phyloP scores from a whole-genome alignment of 176 grass and related monocot genomes.

The Triticum monococcum region DNA sequence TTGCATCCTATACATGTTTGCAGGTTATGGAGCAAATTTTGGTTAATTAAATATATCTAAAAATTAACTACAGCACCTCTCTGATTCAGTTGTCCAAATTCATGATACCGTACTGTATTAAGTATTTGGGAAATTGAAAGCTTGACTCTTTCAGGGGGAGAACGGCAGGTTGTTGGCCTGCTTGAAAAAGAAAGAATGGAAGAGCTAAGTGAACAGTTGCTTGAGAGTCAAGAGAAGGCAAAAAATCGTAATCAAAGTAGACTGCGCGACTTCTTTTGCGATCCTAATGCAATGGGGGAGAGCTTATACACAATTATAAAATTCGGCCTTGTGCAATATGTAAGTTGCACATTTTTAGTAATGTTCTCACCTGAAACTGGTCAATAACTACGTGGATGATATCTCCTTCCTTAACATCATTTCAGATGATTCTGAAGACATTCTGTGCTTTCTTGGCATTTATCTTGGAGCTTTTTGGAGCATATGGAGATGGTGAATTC shows the following conservation, averaged over 20 bases:
- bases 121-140: not conserved
- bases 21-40: not conserved
- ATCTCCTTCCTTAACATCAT: not conserved
- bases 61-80: not conserved
- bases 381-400: not conserved
- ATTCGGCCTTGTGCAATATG: slow-evolving; percentile 93
- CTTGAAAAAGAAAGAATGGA: slow-evolving; percentile 66
- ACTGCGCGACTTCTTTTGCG: slow-evolving; percentile 47
- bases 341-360: slow-evolving; percentile 34
- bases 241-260: slow-evolving; percentile 1
- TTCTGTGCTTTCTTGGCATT: slow-evolving; percentile 78
- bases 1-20: not conserved
- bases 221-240: slow-evolving; percentile 43
- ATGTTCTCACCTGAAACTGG: not conserved
- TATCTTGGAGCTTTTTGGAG: slow-evolving; percentile 71
- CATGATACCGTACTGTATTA: not conserved
- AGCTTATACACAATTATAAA: slow-evolving; percentile 77
- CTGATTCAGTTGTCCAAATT: not conserved
- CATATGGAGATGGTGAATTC: slow-evolving; percentile 87
- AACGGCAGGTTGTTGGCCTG: slow-evolving; percentile 56
- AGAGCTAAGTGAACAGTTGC: slow-evolving; percentile 56
- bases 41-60: not conserved
- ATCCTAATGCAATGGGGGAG: slow-evolving; percentile 59
- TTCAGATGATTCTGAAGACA: slow-evolving; percentile 92
- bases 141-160: slow-evolving; percentile 55